Conservation (phyloP, 2,329 filamentous ascomycete genomes). For the Neonectria ditissima region DNA sequence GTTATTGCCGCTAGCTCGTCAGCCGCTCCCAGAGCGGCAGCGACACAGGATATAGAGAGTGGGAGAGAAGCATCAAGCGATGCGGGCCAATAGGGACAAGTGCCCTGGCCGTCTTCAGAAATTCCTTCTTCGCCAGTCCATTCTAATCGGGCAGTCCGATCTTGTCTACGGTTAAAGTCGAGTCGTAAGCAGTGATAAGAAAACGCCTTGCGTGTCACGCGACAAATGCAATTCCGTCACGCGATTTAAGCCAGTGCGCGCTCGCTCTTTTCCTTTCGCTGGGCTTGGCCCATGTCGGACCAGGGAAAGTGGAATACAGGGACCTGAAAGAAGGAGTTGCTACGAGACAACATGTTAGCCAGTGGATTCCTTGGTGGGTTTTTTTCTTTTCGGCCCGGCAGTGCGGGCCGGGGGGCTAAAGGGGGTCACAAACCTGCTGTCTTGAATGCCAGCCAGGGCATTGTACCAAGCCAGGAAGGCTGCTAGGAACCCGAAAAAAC, state of each 20-base stretch:
- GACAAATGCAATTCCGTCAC: slow-evolving; percentile 23
- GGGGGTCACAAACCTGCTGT: slow-evolving; percentile 67
- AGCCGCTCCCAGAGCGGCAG: slow-evolving; percentile 11
- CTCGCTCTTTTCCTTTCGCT: slow-evolving; percentile 60
- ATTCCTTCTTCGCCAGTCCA: slow-evolving; percentile 8
- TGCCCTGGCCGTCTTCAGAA: neutral
- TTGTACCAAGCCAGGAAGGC: slow-evolving; percentile 91
- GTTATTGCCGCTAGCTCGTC: slow-evolving; percentile 23
- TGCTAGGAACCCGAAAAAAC: slow-evolving; percentile 82
- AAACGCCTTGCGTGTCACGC: slow-evolving; percentile 34
- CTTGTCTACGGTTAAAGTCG: slow-evolving; percentile 15
- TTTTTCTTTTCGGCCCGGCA: neutral
- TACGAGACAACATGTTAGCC: slow-evolving; percentile 57
- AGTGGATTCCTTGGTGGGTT: slow-evolving; percentile 12
- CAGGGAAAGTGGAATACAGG: slow-evolving; percentile 96
- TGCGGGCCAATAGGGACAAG: slow-evolving; percentile 1
- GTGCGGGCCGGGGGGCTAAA: slow-evolving; percentile 11
- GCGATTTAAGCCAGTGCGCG: slow-evolving; percentile 40
- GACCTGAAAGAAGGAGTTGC: slow-evolving; percentile 89
- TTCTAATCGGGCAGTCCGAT: slow-evolving; percentile 22
- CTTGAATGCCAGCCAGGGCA: slow-evolving; percentile 83
- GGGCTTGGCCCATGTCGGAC: slow-evolving; percentile 80
- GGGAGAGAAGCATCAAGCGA: neutral
- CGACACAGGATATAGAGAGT: slow-evolving; percentile 17
- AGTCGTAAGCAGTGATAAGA: slow-evolving; percentile 25